Percentiles rank a stretch among this genome's conserved stretches.
Evolutionary conservation across 2,329 filamentous ascomycete species (phyloP).

Genomic region (Aureobasidium sp.): DNA sequence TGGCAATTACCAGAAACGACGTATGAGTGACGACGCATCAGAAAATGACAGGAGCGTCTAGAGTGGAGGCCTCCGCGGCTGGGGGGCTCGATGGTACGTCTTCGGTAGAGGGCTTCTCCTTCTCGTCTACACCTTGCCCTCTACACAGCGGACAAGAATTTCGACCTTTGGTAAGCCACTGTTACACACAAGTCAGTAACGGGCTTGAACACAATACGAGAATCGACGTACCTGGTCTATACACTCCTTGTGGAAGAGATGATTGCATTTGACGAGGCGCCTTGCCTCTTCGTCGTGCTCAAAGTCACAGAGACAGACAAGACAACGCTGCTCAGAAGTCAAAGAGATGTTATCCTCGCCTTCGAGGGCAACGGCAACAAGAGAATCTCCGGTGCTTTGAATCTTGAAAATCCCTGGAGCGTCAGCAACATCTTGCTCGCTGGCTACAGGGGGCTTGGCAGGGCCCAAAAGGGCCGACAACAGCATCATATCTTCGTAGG

Average conservation of each 20-base stretch:
- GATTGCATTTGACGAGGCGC: conserved; percentile 55
- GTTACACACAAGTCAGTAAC: conserved; percentile 26
- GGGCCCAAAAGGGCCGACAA: conserved; percentile 60
- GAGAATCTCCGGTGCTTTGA: conserved; percentile 25
- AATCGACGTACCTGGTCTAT: conserved; percentile 56
- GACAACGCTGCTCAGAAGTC: conserved; percentile 46
- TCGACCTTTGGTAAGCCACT: conserved; percentile 63
- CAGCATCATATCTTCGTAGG: conserved; percentile 66
- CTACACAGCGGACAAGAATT: conserved; percentile 58
- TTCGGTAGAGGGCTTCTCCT: conserved; percentile 23
- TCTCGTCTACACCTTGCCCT: conserved; percentile 52
- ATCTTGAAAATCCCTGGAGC: conserved; percentile 56
- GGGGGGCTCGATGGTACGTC: conserved; percentile 4
- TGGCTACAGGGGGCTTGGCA: conserved; percentile 61
- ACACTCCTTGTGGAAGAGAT: conserved; percentile 62
- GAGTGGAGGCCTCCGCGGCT: not conserved
- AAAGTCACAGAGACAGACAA: conserved; percentile 62
- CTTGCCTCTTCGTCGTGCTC: conserved; percentile 55
- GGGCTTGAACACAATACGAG: not conserved
- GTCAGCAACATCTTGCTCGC: conserved; percentile 55
- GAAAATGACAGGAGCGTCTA: not conserved
- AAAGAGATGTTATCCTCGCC: conserved; percentile 27
- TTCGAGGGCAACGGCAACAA: conserved; percentile 28
- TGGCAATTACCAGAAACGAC: not conserved
- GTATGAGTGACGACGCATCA: not conserved